Base-by-base conservation (phyloP, 208 protist species). In the Trypanosoma melophagium region DNA sequence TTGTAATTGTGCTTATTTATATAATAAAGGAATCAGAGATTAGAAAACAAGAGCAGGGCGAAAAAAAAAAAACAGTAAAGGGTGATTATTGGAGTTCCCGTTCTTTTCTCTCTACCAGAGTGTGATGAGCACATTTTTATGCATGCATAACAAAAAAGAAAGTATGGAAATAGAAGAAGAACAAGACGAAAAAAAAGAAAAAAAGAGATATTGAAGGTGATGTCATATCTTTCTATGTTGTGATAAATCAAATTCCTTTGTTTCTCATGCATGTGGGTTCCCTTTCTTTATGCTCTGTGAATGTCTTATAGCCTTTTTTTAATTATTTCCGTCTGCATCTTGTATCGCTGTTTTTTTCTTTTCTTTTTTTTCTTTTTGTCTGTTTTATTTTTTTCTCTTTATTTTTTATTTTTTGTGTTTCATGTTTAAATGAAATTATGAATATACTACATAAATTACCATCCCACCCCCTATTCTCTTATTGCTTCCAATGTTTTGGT, bases 341-440 rank as follows among this genome's bases (percentile, higher is more conserved):
- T 45, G 25, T 57, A 5, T 57, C 55, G n/a, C 42, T 22, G 19
- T 45, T 64, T 54, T n/a, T 54, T 40, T 41, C 41, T 16, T 35
- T 56, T 56, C 54, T 70, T 60, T 25, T 44, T 71, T 69, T 51
- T 58, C 69, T 69, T 71, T 67, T 69, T 31, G 49, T 22, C 66
- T 60, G 35, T 50, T 28, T 60, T 35, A 28, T 25, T 25, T 68
- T 54, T 28, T 60, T 50, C 14, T n/a, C 35, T 25, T 57, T 62
- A n/a, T 38, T 42, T 59, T 40, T 53, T 71, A 42, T 71, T 68
- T n/a, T 66, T 44, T 10, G 8, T 55, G 8, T 71, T 69, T 69
- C 24, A 19, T 22, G 67, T 69, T 44, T 35, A 1, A 21, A 41
- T 57, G 25, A n/a, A 12, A 17, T 12, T 40, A 57, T 10, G 38